phyloP scores from a whole-genome alignment of 2,329 filamentous ascomycete species.

The Lasiodiplodia hormozganensis region DNA sequence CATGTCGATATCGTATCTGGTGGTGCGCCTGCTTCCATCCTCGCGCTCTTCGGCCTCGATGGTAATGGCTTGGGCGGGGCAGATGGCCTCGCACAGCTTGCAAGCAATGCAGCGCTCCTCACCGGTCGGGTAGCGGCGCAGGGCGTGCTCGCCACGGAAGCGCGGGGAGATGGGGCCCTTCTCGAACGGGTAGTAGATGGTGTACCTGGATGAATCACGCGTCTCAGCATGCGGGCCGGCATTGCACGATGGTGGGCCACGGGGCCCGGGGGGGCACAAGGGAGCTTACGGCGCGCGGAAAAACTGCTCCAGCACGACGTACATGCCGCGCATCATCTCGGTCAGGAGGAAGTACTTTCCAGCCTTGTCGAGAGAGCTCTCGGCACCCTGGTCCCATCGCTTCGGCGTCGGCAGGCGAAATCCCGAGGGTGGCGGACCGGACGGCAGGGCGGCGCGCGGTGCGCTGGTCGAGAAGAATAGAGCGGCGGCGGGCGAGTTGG shows the following conservation, averaged over 20 bases:
- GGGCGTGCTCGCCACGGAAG: conserved; percentile 97
- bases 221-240: conserved; percentile 4
- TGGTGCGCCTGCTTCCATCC: conserved; percentile 93
- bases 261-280: background rate
- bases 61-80: conserved; percentile 97
- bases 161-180: conserved; percentile 98
- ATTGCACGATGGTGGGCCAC: background rate
- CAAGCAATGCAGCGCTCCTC: conserved; percentile 99
- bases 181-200: conserved; percentile 98
- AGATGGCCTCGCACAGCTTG: conserved; percentile 99
- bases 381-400: conserved; percentile 81
- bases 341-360: conserved; percentile 95
- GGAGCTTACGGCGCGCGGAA: conserved; percentile 91
- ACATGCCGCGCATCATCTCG: conserved; percentile 98
- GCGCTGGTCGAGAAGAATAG: conserved; percentile 70
- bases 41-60: conserved; percentile 98
- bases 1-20: conserved; percentile 99
- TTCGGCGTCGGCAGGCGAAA: conserved; percentile 79
- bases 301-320: conserved; percentile 95
- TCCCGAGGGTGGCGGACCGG: conserved; percentile 77
- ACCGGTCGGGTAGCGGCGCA: conserved; percentile 93
- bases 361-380: conserved; percentile 79
- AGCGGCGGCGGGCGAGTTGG: conserved; percentile 54
- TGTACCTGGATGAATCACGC: conserved; percentile 70
- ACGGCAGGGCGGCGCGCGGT: conserved; percentile 68